These are phyloP conservation scores for Dissophora globulifera DNA, from an alignment of 192 early-diverging fungal genomes.

Conservation along the genomic window DNA sequence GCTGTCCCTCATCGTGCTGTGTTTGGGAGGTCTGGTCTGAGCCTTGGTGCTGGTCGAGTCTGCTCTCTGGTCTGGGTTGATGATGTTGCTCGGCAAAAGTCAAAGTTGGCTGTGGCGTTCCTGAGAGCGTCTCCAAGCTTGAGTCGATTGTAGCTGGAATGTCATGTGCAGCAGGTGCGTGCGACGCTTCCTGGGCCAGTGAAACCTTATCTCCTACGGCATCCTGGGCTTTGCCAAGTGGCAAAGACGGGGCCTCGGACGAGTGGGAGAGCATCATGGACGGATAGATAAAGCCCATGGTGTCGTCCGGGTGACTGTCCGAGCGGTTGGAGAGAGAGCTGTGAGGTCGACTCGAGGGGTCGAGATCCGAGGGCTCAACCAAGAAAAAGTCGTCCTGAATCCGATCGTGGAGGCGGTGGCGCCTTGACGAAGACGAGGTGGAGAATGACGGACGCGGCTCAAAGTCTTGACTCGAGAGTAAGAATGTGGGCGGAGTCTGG, in stretches of 20 bases:
- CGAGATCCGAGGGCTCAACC: slow-evolving; percentile 34
- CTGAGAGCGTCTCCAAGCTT: slow-evolving; percentile 27
- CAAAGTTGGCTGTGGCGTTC: neutral
- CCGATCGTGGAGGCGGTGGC: too few relatives aligned
- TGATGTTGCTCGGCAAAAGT: neutral
- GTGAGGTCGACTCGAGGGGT: slow-evolving; percentile 19
- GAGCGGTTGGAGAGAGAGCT: slow-evolving; percentile 35
- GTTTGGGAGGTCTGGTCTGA: too few relatives aligned
- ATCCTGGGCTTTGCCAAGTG: neutral
- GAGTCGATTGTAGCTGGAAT: slow-evolving; percentile 17
- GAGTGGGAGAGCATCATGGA: slow-evolving; percentile 29
- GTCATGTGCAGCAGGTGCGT: slow-evolving; percentile 23
- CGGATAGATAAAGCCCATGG: slow-evolving; percentile 42
- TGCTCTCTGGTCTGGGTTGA: neutral
- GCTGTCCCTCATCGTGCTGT: neutral
- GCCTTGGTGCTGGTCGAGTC: neutral
- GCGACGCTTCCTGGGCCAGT: neutral
- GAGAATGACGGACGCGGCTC: neutral
- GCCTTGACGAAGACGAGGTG: neutral
- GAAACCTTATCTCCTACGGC: neutral
- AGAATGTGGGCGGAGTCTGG: slow-evolving; percentile 1
- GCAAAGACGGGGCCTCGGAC: neutral
- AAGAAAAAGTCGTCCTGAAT: slow-evolving; percentile 37
- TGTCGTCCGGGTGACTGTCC: slow-evolving; percentile 8
- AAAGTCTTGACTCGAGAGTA: slow-evolving; percentile 19